A percentile compares a stretch with the other conserved stretches of the same genome.
Evolutionary conservation across 805 yeast genomes (phyloP).

Genomic region (Kluyveromyces nonfermentans): DNA sequence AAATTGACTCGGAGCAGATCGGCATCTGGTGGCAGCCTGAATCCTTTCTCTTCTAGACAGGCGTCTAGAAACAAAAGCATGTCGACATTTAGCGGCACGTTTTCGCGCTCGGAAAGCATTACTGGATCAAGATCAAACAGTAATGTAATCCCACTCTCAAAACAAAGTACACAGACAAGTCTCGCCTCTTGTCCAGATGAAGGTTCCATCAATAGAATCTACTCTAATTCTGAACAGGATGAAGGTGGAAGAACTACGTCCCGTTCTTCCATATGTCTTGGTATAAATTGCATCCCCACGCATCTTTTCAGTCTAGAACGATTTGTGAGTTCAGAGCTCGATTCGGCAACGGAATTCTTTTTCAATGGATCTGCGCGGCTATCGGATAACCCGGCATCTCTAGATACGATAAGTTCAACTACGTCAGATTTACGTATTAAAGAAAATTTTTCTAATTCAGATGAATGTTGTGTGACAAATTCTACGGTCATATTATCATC

Average conservation of each 20-base stretch:
- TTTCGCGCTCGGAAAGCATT: slow-evolving; percentile 1
- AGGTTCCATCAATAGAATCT: background rate
- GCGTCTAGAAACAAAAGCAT: slow-evolving; percentile 4
- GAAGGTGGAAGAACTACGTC: slow-evolving; percentile 3
- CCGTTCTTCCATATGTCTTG: slow-evolving; percentile 11
- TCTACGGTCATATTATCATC: background rate
- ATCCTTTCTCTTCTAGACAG: background rate
- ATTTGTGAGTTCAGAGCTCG: slow-evolving; percentile 22
- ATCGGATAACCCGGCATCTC: background rate
- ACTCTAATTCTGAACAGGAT: background rate
- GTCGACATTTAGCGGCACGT: slow-evolving; percentile 2
- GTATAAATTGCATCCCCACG: slow-evolving; percentile 15
- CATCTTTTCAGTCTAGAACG: slow-evolving; percentile 24
- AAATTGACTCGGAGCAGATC: background rate
- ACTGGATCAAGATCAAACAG: slow-evolving; percentile 9
- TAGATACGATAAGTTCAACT: slow-evolving; percentile 1
- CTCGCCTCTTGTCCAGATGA: slow-evolving; percentile 4
- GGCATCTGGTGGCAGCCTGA: background rate
- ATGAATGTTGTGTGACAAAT: background rate
- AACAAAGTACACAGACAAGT: slow-evolving; percentile 8
- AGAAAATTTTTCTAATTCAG: background rate
- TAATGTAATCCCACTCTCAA: slow-evolving; percentile 6
- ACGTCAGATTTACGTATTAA: background rate
- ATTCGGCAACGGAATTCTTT: slow-evolving; percentile 10
- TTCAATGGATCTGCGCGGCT: slow-evolving; percentile 1